A percentile compares a stretch with the other conserved stretches of the same genome.
Conservation (phyloP, 1,284 basidiomycete genomes). For the Apiotrichum montevideense region DNA sequence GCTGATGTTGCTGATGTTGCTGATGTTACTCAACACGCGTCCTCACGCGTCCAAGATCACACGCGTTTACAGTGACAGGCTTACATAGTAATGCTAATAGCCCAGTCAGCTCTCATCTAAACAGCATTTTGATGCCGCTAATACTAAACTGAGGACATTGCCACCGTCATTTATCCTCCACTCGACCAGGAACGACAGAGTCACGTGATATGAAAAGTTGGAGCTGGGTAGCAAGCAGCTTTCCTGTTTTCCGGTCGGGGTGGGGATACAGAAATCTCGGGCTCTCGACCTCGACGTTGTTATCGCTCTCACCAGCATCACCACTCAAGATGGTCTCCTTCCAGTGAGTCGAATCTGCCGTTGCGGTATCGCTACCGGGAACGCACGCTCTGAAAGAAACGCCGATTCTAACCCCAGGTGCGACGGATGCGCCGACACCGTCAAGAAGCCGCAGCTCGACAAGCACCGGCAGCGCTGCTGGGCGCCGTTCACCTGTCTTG, state of each 20-base stretch:
- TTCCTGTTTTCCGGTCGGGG: too few species aligned
- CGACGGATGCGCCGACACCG: conserved; percentile 67
- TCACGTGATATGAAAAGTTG: too few species aligned
- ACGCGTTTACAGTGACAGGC: too few species aligned
- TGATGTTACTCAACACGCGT: background rate
- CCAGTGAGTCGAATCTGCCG: conserved; percentile 47
- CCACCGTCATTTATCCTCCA: too few species aligned
- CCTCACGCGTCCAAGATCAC: background rate
- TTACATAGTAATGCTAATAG: too few species aligned
- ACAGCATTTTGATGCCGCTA: background rate
- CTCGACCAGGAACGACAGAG: too few species aligned
- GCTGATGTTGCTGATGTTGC: background rate
- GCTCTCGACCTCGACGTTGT: too few species aligned
- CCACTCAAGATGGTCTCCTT: conserved; percentile 53
- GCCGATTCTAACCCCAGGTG: conserved; percentile 44
- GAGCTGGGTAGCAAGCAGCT: too few species aligned
- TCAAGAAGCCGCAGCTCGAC: conserved; percentile 80
- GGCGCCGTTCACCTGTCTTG: conserved; percentile 71
- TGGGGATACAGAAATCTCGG: background rate
- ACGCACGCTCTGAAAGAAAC: too few species aligned
- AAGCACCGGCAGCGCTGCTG: conserved; percentile 48
- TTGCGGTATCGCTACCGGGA: too few species aligned
- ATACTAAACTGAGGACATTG: background rate
- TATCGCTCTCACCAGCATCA: background rate
- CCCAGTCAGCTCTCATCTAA: too few species aligned